Conservation (phyloP, 1,139 yeast species). For the Meyerozyma sp. region DNA sequence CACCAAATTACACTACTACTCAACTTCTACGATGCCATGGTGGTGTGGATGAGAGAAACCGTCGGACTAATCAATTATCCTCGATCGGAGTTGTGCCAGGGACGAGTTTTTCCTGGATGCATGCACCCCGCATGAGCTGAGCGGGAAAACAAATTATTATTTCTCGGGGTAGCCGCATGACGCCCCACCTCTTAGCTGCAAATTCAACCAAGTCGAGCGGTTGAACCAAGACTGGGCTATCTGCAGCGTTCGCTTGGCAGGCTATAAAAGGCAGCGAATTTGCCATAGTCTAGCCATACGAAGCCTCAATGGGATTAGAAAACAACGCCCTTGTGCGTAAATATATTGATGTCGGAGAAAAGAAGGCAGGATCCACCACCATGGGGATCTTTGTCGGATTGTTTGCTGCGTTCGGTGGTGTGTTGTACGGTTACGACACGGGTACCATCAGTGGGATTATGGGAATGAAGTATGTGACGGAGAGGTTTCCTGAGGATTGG, state of each 20-base stretch:
- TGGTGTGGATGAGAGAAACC: too few species aligned
- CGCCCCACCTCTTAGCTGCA: neutral
- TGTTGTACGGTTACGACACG: slow-evolving; percentile 72
- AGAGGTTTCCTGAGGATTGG: slow-evolving; percentile 39
- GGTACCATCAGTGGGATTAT: slow-evolving; percentile 78
- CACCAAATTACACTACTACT: too few species aligned
- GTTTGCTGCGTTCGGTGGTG: slow-evolving; percentile 60
- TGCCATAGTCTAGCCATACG: neutral
- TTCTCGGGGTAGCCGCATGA: neutral
- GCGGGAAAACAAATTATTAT: neutral
- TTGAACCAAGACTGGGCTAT: neutral
- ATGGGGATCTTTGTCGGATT: slow-evolving; percentile 43
- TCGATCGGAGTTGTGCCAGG: too few species aligned
- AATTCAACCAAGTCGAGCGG: neutral
- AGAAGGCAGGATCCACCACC: slow-evolving; percentile 45
- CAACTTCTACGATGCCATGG: too few species aligned
- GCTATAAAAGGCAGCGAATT: neutral
- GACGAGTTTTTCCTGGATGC: neutral
- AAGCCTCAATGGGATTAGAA: slow-evolving; percentile 31
- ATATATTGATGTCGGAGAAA: slow-evolving; percentile 35
- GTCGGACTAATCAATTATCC: too few species aligned
- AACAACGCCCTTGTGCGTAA: slow-evolving; percentile 24
- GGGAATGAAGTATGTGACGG: slow-evolving; percentile 59
- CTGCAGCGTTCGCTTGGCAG: neutral
- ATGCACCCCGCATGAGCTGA: slow-evolving; percentile 1